These are phyloP conservation scores for Rhexocercosporidium sp. DNA, from an alignment of 2,329 filamentous ascomycete genomes.

Conservation along the genomic window DNA sequence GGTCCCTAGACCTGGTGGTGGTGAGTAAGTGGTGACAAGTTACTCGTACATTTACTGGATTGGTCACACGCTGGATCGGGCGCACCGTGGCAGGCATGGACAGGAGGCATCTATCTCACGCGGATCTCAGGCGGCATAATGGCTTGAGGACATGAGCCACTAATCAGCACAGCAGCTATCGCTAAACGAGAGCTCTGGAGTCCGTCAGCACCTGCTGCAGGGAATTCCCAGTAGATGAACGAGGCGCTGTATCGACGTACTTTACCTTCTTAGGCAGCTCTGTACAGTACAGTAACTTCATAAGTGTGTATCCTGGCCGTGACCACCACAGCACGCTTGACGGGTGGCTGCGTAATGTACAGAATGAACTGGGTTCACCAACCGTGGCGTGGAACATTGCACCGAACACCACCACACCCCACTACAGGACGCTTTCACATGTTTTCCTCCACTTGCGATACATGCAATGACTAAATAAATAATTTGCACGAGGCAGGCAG, in stretches of 20 bases:
- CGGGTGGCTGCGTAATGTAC: conserved; percentile 9
- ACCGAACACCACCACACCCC: not conserved
- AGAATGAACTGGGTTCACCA: not conserved
- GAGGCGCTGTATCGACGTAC: not conserved
- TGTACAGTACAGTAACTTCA: no score
- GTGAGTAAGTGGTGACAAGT: not conserved
- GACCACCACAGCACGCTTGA: not conserved
- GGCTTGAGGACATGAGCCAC: no score
- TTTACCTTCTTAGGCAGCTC: no score
- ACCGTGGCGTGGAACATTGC: not conserved
- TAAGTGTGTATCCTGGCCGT: not conserved
- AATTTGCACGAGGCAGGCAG: not conserved
- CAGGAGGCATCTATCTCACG: not conserved
- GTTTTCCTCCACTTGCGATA: not conserved
- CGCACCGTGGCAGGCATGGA: no score
- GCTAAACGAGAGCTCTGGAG: not conserved
- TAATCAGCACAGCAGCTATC: not conserved
- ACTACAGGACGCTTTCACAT: not conserved
- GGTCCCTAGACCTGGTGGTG: not conserved
- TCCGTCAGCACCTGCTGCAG: not conserved
- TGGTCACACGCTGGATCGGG: not conserved
- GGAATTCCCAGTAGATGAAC: not conserved
- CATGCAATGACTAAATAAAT: not conserved
- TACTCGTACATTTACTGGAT: not conserved
- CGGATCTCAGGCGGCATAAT: not conserved